Evolutionary conservation across 2,329 filamentous ascomycete genomes (phyloP).

Genomic region (Setomelanomma holmii): DNA sequence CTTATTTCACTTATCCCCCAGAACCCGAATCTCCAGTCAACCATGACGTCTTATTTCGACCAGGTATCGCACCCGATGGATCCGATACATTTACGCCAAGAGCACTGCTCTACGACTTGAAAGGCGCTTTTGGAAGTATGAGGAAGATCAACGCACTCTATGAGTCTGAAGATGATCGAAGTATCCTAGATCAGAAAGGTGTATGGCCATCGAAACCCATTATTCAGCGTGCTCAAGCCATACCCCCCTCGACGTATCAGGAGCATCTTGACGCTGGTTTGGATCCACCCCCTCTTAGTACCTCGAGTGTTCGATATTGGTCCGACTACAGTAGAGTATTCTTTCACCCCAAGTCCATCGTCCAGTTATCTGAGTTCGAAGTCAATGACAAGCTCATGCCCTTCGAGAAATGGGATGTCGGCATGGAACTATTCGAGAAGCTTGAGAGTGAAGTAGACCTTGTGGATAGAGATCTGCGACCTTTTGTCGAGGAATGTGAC

Average conservation of each 20-base stretch:
- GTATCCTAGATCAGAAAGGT: slow-evolving; percentile 27
- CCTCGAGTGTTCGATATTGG: slow-evolving; percentile 87
- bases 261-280: slow-evolving; percentile 76
- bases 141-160: slow-evolving; percentile 90
- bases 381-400: slow-evolving; percentile 80
- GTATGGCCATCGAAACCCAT: slow-evolving; percentile 54
- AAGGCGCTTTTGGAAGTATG: slow-evolving; percentile 89
- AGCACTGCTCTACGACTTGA: slow-evolving; percentile 92
- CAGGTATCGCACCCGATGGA: slow-evolving; percentile 82
- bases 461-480: slow-evolving; percentile 84
- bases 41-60: slow-evolving; percentile 87
- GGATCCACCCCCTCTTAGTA: slow-evolving; percentile 68
- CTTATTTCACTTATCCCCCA: slow-evolving; percentile 89
- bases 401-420: slow-evolving; percentile 71
- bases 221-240: slow-evolving; percentile 69
- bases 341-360: slow-evolving; percentile 85
- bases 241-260: slow-evolving; percentile 78
- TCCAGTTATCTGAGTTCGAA: slow-evolving; percentile 84
- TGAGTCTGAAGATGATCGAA: slow-evolving; percentile 60
- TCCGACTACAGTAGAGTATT: slow-evolving; percentile 94
- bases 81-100: slow-evolving; percentile 91
- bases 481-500: slow-evolving; percentile 92
- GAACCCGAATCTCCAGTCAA: slow-evolving; percentile 71
- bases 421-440: slow-evolving; percentile 49
- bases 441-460: slow-evolving; percentile 71